These are phyloP conservation scores for Alternaria conjuncta DNA, from an alignment of 2,329 filamentous ascomycete species.

Conservation along the genomic window DNA sequence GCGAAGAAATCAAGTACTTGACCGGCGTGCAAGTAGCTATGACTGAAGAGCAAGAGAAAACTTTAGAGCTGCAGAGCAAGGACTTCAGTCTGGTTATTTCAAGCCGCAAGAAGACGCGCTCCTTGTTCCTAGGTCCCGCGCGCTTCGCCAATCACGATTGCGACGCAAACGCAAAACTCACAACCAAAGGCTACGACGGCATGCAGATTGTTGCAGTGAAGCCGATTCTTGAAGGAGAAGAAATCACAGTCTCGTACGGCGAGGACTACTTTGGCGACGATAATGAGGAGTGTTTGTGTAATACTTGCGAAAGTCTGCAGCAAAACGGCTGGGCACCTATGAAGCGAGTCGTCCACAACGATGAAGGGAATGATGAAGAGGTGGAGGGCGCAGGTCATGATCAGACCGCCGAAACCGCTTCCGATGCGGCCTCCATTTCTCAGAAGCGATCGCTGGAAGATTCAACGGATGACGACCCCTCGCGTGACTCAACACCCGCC, in stretches of 20 bases:
- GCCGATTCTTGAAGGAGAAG: constrained; percentile 84
- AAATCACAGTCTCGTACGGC: constrained; percentile 96
- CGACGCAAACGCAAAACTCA: constrained; percentile 85
- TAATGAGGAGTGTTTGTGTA: constrained; percentile 94
- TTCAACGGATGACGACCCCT: constrained; percentile 17
- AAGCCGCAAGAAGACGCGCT: constrained; percentile 86
- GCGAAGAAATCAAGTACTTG: constrained; percentile 89
- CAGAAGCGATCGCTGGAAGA: constrained; percentile 39
- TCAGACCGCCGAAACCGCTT: not conserved
- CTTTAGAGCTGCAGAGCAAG: constrained; percentile 79
- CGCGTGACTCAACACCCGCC: constrained; percentile 19
- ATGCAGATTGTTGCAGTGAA: constrained; percentile 89
- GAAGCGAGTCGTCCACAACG: constrained; percentile 44
- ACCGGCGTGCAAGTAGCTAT: constrained; percentile 91
- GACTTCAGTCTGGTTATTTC: constrained; percentile 98
- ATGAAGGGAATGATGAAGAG: constrained; percentile 29
- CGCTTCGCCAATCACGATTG: constrained; percentile 98
- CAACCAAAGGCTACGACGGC: constrained; percentile 81
- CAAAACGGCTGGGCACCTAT: constrained; percentile 81
- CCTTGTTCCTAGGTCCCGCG: constrained; percentile 91
- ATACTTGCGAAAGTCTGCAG: constrained; percentile 77
- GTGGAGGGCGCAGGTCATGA: constrained; percentile 11
- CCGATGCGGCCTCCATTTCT: constrained; percentile 17
- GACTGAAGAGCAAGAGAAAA: constrained; percentile 85
- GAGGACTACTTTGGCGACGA: constrained; percentile 95